Evolutionary conservation across 179 eudicot genomes (phyloP), one percentile per base, ranked within the genome.

Genomic region (Spinacia oleracea): DNA sequence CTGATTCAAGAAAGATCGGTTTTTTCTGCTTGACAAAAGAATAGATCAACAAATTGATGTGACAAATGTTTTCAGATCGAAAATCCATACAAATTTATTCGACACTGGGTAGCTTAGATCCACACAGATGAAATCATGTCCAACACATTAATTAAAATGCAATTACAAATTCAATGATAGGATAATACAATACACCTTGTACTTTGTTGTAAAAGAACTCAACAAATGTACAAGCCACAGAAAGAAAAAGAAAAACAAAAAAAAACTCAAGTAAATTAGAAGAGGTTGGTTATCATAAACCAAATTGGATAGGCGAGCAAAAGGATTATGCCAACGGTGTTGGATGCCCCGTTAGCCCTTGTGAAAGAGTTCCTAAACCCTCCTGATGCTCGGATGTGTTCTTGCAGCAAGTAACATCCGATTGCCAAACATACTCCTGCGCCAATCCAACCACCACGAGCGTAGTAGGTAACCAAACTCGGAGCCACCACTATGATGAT

Each of bases 291-390:
- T 25, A 95, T 70, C 45, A 96, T 71, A 20, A 77, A 85, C 97
- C 98, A 94, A 38, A 92, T 88, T 1, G 99, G 99, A 59, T 83
- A 96, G 55, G 89, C 89, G 70, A 96, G 45, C 75, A 96, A 83
- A 50, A 92, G 80, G 74, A 92, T 23, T 3, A 96, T 94, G 73
- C 99, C 98, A 7, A 92, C 40, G 0, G 97, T 76, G 89, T 94
- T 96, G 34, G 98, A 94, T 69, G 92, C 66, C 7, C 98, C 98
- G 4, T 89, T 80, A 77, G 89, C 87, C 83, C 80, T 89, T 0
- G 99, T 96, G 85, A 94, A 94, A 14, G 99, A 87, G 59, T 94
- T 92, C 78, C 90, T 86, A 85, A 96, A 96, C 68, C 99, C 99
- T 10, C 99, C 99, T 0, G 97, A 89, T 9, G 97, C 98, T 81